phyloP scores from a whole-genome alignment of 306 rosid species.

The Pyrus communis region DNA sequence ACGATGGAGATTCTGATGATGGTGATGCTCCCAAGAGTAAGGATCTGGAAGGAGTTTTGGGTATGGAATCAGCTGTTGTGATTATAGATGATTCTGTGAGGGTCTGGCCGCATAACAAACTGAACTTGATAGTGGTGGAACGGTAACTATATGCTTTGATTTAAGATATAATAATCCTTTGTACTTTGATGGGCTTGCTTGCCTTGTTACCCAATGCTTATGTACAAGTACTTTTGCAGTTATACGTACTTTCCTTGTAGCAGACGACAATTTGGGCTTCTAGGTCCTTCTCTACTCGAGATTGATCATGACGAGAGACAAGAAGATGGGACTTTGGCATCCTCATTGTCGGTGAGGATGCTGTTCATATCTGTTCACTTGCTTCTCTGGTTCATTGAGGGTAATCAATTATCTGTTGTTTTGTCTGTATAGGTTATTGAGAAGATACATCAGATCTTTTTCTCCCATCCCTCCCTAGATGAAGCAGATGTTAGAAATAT shows the following conservation, averaged over 20 bases:
- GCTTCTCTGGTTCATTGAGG: slow-evolving; percentile 65
- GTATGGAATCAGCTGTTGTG: slow-evolving; percentile 93
- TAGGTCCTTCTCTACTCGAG: slow-evolving; percentile 94
- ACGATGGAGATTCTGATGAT: slow-evolving; percentile 67
- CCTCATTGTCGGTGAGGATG: slow-evolving; percentile 70
- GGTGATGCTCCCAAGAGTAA: slow-evolving; percentile 88
- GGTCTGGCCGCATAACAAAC: slow-evolving; percentile 99
- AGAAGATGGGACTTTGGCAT: slow-evolving; percentile 86
- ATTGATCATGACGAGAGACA: slow-evolving; percentile 92
- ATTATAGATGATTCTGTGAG: slow-evolving; percentile 95
- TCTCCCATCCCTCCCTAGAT: slow-evolving; percentile 61
- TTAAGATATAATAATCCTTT: slow-evolving; percentile 5
- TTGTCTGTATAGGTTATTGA: slow-evolving; percentile 62
- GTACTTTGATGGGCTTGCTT: slow-evolving; percentile 15
- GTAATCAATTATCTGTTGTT: slow-evolving; percentile 15
- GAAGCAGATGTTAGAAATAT: slow-evolving; percentile 94
- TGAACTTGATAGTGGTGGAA: slow-evolving; percentile 95
- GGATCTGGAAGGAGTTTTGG: slow-evolving; percentile 98
- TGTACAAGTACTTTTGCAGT: slow-evolving; percentile 38
- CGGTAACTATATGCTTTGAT: slow-evolving; percentile 41
- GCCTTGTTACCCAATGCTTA: neutral
- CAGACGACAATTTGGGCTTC: slow-evolving; percentile 96
- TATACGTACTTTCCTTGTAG: slow-evolving; percentile 93
- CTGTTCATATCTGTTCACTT: slow-evolving; percentile 11
- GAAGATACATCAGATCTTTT: slow-evolving; percentile 74